phyloP scores from a whole-genome alignment of 176 grass and related monocot species.

The Zea mays region DNA sequence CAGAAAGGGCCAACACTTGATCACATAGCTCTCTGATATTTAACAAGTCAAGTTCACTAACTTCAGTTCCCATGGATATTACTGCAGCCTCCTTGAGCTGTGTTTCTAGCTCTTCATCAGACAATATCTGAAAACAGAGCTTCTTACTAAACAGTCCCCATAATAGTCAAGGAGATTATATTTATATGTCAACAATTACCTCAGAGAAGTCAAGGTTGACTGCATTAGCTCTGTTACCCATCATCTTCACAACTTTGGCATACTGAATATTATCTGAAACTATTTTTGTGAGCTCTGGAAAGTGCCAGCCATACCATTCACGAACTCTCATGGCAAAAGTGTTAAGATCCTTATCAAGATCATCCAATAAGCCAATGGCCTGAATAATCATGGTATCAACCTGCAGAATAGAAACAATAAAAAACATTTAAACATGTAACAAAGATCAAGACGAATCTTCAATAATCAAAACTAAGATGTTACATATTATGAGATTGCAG shows the following conservation, averaged over 20 bases:
- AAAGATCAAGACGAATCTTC: background rate
- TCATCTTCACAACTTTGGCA: constrained; percentile 78
- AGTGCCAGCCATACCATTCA: constrained; percentile 98
- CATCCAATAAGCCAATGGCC: constrained; percentile 93
- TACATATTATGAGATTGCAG: background rate
- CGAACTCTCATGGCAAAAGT: constrained; percentile 94
- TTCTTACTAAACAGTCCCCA: background rate
- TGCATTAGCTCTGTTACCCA: constrained; percentile 71
- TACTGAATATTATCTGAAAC: constrained; percentile 90
- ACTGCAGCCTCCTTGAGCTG: constrained; percentile 77
- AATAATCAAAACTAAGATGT: background rate
- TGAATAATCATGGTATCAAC: constrained; percentile 99
- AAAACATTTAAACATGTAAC: background rate
- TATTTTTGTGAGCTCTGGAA: constrained; percentile 90
- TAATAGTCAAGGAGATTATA: background rate
- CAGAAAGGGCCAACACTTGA: constrained; percentile 89
- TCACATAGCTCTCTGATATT: constrained; percentile 87
- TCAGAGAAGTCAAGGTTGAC: constrained; percentile 82
- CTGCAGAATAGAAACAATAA: constrained; percentile 35
- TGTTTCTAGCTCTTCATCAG: constrained; percentile 70
- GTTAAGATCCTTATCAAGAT: constrained; percentile 95
- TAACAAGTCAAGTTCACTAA: constrained; percentile 74
- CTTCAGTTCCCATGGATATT: constrained; percentile 98
- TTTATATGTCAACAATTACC: constrained; percentile 36
- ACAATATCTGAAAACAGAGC: constrained; percentile 55